Evolutionary conservation across 331 rosid genomes (phyloP).

Genomic region (Malus hybrid): DNA sequence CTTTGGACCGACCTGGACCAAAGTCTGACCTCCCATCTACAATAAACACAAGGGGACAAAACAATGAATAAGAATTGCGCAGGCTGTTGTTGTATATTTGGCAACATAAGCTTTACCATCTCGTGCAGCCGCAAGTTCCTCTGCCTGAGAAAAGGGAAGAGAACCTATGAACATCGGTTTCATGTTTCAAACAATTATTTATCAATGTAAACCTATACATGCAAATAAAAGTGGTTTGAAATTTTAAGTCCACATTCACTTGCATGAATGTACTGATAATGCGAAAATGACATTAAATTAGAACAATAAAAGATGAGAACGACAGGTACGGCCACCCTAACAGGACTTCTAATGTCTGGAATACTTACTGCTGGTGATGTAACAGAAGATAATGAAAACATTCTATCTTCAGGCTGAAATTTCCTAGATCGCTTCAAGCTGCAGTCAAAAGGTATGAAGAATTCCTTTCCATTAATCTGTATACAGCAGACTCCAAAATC

Average conservation of each 20-base stretch:
- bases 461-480: not conserved
- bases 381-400: slow-evolving; percentile 91
- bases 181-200: too few species aligned
- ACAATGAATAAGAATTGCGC: slow-evolving; percentile 13
- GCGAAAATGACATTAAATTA: not conserved
- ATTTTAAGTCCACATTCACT: not conserved
- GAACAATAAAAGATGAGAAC: slow-evolving; percentile 3
- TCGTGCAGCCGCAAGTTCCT: slow-evolving; percentile 68
- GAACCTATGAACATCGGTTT: not conserved
- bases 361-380: slow-evolving; percentile 87
- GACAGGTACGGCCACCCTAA: not conserved
- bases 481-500: not conserved
- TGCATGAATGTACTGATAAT: not conserved
- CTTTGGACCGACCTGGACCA: slow-evolving; percentile 95
- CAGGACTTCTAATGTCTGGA: slow-evolving; percentile 6
- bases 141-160: slow-evolving; percentile 43
- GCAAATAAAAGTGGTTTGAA: not conserved
- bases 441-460: slow-evolving; percentile 31
- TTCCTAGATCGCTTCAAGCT: slow-evolving; percentile 96
- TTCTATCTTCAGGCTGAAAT: slow-evolving; percentile 98
- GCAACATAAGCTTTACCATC: slow-evolving; percentile 52
- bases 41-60: slow-evolving; percentile 20
- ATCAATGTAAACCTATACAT: not conserved
- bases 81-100: not conserved
- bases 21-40: slow-evolving; percentile 81